phyloP scores from a whole-genome alignment of 2,329 filamentous ascomycete genomes.

The Alternaria infectoria region DNA sequence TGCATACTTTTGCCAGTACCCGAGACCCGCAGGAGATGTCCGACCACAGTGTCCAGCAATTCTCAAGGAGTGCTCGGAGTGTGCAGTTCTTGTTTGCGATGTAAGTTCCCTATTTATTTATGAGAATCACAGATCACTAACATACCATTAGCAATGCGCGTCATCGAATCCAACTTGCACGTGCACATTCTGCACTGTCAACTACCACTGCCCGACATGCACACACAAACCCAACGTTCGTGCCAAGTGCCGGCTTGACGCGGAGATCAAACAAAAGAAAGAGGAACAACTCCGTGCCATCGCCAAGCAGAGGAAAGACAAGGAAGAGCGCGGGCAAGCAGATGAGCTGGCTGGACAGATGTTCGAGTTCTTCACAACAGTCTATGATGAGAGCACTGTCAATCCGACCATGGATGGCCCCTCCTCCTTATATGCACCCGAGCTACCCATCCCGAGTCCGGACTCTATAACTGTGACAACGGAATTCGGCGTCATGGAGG shows the following conservation, averaged over 20 bases:
- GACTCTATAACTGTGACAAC: constrained; percentile 46
- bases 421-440: background rate
- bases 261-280: constrained; percentile 40
- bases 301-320: constrained; percentile 40
- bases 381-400: constrained; percentile 27
- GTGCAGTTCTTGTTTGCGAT: constrained; percentile 50
- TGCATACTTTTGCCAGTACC: constrained; percentile 50
- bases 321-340: constrained; percentile 41
- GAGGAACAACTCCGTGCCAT: constrained; percentile 38
- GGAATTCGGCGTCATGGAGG: constrained; percentile 43
- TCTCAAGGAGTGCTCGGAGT: constrained; percentile 49
- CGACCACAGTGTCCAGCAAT: constrained; percentile 45
- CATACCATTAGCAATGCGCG: constrained; percentile 34
- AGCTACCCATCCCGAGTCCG: constrained; percentile 32
- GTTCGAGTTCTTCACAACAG: constrained; percentile 41
- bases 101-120: constrained; percentile 31
- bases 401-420: background rate
- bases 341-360: constrained; percentile 45
- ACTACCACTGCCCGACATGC: constrained; percentile 50
- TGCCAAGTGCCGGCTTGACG: constrained; percentile 45
- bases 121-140: constrained; percentile 9
- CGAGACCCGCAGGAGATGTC: constrained; percentile 47
- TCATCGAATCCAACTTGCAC: constrained; percentile 40
- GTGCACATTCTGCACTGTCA: constrained; percentile 48
- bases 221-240: constrained; percentile 40